phyloP scores from a whole-genome alignment of 2,329 filamentous ascomycete genomes.

The Pseudopyricularia javanii region DNA sequence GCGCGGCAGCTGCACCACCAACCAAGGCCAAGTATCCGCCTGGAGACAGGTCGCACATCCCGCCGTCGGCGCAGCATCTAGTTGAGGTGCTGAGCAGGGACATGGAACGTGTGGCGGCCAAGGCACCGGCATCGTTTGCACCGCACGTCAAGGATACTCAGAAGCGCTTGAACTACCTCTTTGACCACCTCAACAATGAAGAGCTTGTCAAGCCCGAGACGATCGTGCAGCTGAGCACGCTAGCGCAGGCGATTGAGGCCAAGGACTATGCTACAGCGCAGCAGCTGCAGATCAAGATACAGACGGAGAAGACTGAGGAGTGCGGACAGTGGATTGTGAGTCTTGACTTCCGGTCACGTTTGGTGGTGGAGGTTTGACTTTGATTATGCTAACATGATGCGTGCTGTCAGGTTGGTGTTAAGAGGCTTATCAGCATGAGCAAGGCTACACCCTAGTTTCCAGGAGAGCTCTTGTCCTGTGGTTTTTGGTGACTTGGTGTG shows the following conservation, averaged over 20 bases:
- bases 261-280: conserved; percentile 59
- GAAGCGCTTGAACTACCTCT: conserved; percentile 84
- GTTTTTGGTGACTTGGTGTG: too few relatives aligned
- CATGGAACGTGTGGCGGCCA: conserved; percentile 76
- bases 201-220: conserved; percentile 77
- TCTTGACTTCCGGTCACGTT: conserved; percentile 6
- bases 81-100: conserved; percentile 73
- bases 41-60: conserved; percentile 85
- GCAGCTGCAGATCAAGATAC: conserved; percentile 60
- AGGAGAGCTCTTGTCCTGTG: neutral
- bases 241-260: conserved; percentile 53
- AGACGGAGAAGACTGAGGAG: conserved; percentile 65
- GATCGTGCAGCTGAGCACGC: conserved; percentile 50
- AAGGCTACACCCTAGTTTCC: conserved; percentile 34
- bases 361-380: neutral
- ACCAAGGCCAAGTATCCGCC: conserved; percentile 59
- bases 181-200: conserved; percentile 94
- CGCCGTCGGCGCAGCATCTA: conserved; percentile 60
- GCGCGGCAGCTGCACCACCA: conserved; percentile 30
- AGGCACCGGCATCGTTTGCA: conserved; percentile 77
- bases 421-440: conserved; percentile 52
- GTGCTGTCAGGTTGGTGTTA: conserved; percentile 41
- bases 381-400: neutral
- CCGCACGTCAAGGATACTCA: conserved; percentile 88
- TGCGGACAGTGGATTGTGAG: conserved; percentile 82